Base-by-base conservation (phyloP, 2,329 filamentous ascomycete species). In the Magnaporthales sp. region DNA sequence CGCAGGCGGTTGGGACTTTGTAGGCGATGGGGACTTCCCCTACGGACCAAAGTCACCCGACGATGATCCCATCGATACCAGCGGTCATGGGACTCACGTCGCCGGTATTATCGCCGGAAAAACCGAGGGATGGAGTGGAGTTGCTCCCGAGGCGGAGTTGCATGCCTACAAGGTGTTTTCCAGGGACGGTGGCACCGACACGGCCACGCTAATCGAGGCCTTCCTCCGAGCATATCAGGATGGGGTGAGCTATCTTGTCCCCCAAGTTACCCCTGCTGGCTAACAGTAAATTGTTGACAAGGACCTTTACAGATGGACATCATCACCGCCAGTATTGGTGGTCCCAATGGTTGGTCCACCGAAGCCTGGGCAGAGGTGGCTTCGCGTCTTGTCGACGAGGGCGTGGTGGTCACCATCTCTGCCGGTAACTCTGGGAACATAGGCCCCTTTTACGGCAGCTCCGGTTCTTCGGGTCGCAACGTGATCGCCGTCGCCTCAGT, bases 401-500 rank as follows among this genome's bases (percentile, higher is more conserved):
- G 79, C 22, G 75, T 80, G 2, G 75, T 78, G n/a, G 75, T 79
- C 61, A 75, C 77, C 4, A 75, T 80, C 32, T 75, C 78, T 0
- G 78, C 75, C 10, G 80, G 79, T 11, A 81, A 82, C 66, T 74
- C 75, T 19, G 80, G 80, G 11, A 5, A 24, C 8, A 11, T 11
- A 15, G 70, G 67, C 11, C 66, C 70, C 61, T 77, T 78, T 65
- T 71, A 72, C 29, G 66, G 70, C 60, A 68, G 66, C 63, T 60
- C 54, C 32, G 68, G 67, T 2, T 56, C 79, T 11, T 75, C 77
- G 6, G 81, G 80, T 11, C 76, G 75, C 65, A 74, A 77, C 8
- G 78, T 80, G 9, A 77, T 79, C 19, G 76, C 80, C 3, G 75
- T 83, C 51, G 81, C 80, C 11, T 81, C 81, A 0, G 74, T 80